Percentiles rank a stretch among this genome's conserved stretches.
Conservation (phyloP, 2,329 filamentous ascomycete species). For the Aspergillus sp. region DNA sequence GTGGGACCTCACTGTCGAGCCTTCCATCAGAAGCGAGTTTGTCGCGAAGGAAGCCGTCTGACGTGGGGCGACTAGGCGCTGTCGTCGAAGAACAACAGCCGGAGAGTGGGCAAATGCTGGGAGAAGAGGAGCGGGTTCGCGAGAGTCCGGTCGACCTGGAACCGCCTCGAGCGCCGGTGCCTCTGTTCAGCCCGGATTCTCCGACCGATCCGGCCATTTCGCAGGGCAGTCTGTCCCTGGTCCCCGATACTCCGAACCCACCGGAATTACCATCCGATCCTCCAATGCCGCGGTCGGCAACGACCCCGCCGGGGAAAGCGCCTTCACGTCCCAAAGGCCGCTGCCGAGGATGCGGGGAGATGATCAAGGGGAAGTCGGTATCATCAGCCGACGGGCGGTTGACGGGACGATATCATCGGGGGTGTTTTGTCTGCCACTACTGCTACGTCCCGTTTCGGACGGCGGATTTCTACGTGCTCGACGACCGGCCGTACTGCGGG, state of each 20-base stretch:
- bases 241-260: conserved; percentile 8
- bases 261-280: conserved; percentile 10
- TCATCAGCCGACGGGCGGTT: conserved; percentile 87
- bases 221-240: conserved; percentile 30
- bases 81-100: conserved; percentile 48
- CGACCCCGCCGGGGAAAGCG: conserved; percentile 31
- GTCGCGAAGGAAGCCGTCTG: conserved; percentile 21
- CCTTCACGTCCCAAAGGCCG: conserved; percentile 52
- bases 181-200: conserved; percentile 34
- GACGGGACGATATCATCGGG: conserved; percentile 88
- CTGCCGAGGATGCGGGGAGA: conserved; percentile 71
- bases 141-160: conserved; percentile 17
- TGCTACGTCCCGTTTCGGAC: conserved; percentile 75
- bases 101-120: conserved; percentile 10
- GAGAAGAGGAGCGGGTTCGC: too few species aligned
- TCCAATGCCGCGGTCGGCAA: conserved; percentile 20
- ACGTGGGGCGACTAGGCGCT: conserved; percentile 38
- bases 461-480: conserved; percentile 82
- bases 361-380: conserved; percentile 82
- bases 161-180: conserved; percentile 22
- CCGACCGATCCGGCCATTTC: conserved; percentile 40
- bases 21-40: conserved; percentile 37
- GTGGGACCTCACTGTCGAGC: conserved; percentile 54
- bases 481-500: conserved; percentile 82
- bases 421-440: conserved; percentile 84